These are phyloP conservation scores for Penicillium bovifimosum DNA, from an alignment of 495 filamentous ascomycete genomes.

Conservation along the genomic window DNA sequence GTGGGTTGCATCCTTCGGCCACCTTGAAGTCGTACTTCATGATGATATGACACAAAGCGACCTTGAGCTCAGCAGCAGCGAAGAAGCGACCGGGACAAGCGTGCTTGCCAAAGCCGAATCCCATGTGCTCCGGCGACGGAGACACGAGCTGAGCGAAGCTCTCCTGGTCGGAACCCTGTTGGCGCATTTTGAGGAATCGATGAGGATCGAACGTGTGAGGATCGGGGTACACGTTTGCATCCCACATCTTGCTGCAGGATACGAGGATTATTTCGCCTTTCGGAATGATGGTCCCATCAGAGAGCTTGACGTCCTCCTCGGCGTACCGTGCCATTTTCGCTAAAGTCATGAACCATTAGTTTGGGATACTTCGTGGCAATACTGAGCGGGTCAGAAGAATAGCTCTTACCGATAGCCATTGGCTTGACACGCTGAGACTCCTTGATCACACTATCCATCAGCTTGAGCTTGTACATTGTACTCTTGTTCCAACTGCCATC, in stretches of 20 bases:
- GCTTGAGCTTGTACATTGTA: constrained; percentile 36
- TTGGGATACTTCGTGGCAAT: no score
- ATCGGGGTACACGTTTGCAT: constrained; percentile 32
- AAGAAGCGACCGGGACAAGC: constrained; percentile 50
- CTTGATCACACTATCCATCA: constrained; percentile 36
- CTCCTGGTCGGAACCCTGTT: constrained; percentile 25
- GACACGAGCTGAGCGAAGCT: constrained; percentile 31
- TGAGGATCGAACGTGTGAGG: constrained; percentile 36
- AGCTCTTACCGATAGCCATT: constrained; percentile 18
- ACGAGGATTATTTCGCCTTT: constrained; percentile 24
- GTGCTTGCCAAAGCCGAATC: constrained; percentile 44
- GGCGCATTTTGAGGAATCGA: constrained; percentile 33
- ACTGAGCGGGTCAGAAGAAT: no score
- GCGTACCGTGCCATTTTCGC: constrained; percentile 40
- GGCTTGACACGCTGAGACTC: constrained; percentile 28
- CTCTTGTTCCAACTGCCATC: constrained; percentile 33
- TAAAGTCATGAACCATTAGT: no score
- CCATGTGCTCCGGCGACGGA: constrained; percentile 31
- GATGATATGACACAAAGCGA: constrained; percentile 33
- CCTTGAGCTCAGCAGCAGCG: constrained; percentile 39
- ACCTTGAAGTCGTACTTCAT: constrained; percentile 47
- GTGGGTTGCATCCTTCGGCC: background rate
- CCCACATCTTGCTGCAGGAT: constrained; percentile 22
- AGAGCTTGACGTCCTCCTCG: constrained; percentile 15
- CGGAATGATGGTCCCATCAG: constrained; percentile 18